phyloP scores from a whole-genome alignment of 202 grass and related monocot species.

The Musa balbisiana region DNA sequence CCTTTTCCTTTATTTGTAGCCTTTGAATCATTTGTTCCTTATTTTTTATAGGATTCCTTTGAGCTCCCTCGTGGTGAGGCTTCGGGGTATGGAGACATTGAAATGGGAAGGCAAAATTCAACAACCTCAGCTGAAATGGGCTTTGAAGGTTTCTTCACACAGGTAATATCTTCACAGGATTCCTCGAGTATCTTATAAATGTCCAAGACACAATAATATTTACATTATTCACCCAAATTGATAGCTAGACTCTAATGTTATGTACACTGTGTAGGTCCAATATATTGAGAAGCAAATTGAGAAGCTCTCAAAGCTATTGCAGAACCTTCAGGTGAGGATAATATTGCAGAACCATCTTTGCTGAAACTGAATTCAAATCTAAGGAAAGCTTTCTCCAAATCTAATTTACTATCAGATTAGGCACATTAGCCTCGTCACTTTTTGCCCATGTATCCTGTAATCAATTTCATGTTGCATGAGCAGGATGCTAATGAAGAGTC shows the following conservation, averaged over 20 bases:
- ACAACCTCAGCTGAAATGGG: constrained; percentile 48
- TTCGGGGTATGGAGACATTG: constrained; percentile 45
- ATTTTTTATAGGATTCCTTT: constrained; percentile 60
- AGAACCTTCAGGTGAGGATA: constrained; percentile 62
- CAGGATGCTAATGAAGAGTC: constrained; percentile 83
- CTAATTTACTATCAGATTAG: too few species aligned
- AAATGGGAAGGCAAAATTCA: constrained; percentile 46
- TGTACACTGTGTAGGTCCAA: constrained; percentile 36
- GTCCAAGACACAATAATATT: background rate
- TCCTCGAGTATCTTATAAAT: too few species aligned
- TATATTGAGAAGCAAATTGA: constrained; percentile 61
- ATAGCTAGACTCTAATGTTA: constrained; percentile 2
- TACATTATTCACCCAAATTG: too few species aligned
- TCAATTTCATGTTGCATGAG: constrained; percentile 12
- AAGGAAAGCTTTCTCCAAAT: too few species aligned
- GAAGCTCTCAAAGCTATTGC: constrained; percentile 63
- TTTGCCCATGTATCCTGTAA: too few species aligned
- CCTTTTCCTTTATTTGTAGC: background rate
- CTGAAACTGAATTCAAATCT: too few species aligned
- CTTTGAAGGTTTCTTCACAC: constrained; percentile 58
- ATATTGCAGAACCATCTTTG: background rate
- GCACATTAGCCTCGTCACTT: too few species aligned
- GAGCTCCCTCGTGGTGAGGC: constrained; percentile 36
- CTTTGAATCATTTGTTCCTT: constrained; percentile 4
- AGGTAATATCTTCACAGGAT: constrained; percentile 29